Percentiles rank a stretch among this genome's conserved stretches.
Conservation (phyloP, 2,329 filamentous ascomycete genomes). For the Arachnomyces sp. region DNA sequence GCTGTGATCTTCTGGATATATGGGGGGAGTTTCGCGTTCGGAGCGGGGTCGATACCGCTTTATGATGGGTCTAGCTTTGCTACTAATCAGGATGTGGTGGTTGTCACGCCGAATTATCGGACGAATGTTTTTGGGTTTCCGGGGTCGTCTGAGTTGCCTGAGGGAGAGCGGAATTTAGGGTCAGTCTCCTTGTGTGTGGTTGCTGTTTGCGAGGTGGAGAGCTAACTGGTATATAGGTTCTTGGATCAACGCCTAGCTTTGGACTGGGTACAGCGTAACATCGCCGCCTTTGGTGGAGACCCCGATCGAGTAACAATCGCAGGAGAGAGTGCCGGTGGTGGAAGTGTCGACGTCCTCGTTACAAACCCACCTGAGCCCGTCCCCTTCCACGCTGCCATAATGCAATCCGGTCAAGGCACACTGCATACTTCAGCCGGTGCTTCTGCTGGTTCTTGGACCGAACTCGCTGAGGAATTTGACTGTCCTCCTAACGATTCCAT, state of each 20-base stretch:
- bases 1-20: constrained; percentile 25
- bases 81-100: constrained; percentile 22
- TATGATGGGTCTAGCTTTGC: constrained; percentile 25
- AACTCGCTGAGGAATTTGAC: constrained; percentile 7
- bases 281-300: constrained; percentile 24
- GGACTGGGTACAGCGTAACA: constrained; percentile 9
- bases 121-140: constrained; percentile 37
- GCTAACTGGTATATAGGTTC: constrained; percentile 15
- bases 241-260: constrained; percentile 16
- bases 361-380: constrained; percentile 14
- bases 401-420: constrained; percentile 17
- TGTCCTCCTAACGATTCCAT: constrained; percentile 9
- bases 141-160: constrained; percentile 27
- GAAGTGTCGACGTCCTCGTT: constrained; percentile 15
- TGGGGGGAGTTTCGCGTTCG: constrained; percentile 19
- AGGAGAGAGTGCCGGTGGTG: constrained; percentile 41
- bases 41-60: constrained; percentile 11
- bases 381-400: constrained; percentile 23
- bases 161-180: constrained; percentile 14
- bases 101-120: constrained; percentile 25
- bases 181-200: background rate
- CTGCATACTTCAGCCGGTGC: background rate
- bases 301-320: constrained; percentile 35
- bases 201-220: constrained; percentile 8
- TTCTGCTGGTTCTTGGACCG: constrained; percentile 8